A percentile compares a stretch with the other conserved stretches of the same genome.
phyloP scores from a whole-genome alignment of 2,329 filamentous ascomycete species.

The Ascochyta viciae-villosae region DNA sequence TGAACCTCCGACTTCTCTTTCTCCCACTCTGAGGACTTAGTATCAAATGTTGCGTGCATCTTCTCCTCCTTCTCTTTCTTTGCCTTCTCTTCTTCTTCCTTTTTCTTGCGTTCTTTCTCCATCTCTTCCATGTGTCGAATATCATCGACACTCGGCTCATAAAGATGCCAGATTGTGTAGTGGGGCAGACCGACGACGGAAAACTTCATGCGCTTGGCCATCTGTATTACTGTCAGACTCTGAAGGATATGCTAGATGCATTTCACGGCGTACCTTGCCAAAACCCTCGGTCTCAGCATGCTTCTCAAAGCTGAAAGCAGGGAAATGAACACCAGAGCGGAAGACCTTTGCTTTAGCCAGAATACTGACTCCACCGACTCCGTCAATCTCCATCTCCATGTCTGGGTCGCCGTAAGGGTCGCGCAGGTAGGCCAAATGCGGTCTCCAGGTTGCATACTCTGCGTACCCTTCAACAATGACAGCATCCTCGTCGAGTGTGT shows the following conservation, averaged over 20 bases:
- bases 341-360: conserved; percentile 96
- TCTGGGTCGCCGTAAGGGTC: conserved; percentile 98
- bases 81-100: conserved; percentile 80
- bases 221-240: conserved; percentile 63
- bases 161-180: conserved; percentile 99
- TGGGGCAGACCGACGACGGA: conserved; percentile 95
- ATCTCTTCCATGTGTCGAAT: conserved; percentile 99
- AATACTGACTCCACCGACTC: conserved; percentile 96
- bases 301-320: conserved; percentile 97
- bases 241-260: neutral
- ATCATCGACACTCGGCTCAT: conserved; percentile 98
- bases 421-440: conserved; percentile 93
- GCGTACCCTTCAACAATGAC: conserved; percentile 99
- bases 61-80: conserved; percentile 76
- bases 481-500: conserved; percentile 95
- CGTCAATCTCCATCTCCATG: conserved; percentile 99
- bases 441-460: conserved; percentile 97
- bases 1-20: conserved; percentile 84
- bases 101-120: conserved; percentile 82
- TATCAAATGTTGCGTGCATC: conserved; percentile 80
- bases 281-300: conserved; percentile 98
- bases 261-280: conserved; percentile 75
- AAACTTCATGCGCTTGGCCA: conserved; percentile 95
- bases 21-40: conserved; percentile 82
- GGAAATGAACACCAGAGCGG: conserved; percentile 93